A percentile compares a stretch with the other conserved stretches of the same genome.
These are phyloP conservation scores for Penicillium fimorum DNA, from an alignment of 495 filamentous ascomycete species.

Conservation along the genomic window DNA sequence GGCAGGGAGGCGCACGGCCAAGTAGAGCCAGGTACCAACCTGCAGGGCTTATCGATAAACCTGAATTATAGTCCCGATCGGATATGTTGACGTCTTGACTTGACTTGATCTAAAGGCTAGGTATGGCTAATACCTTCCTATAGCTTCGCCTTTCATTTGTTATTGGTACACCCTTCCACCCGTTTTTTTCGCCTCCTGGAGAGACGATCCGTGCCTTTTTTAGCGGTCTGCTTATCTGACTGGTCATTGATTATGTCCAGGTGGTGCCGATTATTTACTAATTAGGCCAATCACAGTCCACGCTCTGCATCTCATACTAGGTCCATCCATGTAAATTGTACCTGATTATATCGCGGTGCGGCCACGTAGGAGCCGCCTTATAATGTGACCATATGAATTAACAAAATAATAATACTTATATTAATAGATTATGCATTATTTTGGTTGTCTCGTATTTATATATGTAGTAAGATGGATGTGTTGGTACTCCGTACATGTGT, in stretches of 20 bases:
- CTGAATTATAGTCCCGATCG: constrained; percentile 18
- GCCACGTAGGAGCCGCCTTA: constrained; percentile 22
- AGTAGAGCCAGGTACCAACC: constrained; percentile 30
- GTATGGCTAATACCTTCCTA: neutral
- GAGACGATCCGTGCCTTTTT: constrained; percentile 22
- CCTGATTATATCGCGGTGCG: constrained; percentile 19
- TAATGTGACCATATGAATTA: neutral
- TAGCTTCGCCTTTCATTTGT: neutral
- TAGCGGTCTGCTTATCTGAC: constrained; percentile 23
- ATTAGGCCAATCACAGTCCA: constrained; percentile 12
- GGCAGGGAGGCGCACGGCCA: constrained; percentile 14
- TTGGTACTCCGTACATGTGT: no score
- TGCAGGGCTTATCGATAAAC: constrained; percentile 32
- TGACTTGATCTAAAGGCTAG: neutral
- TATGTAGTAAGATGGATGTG: no score
- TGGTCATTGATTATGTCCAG: neutral
- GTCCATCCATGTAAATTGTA: constrained; percentile 25
- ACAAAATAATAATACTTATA: neutral
- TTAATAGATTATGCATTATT: neutral
- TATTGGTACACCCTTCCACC: neutral
- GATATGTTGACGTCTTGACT: constrained; percentile 14
- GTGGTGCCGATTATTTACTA: neutral
- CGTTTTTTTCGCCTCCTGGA: neutral
- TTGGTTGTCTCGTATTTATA: neutral
- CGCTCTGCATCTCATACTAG: constrained; percentile 15